phyloP scores from a whole-genome alignment of 306 rosid genomes.

The Rubus parviflorus region DNA sequence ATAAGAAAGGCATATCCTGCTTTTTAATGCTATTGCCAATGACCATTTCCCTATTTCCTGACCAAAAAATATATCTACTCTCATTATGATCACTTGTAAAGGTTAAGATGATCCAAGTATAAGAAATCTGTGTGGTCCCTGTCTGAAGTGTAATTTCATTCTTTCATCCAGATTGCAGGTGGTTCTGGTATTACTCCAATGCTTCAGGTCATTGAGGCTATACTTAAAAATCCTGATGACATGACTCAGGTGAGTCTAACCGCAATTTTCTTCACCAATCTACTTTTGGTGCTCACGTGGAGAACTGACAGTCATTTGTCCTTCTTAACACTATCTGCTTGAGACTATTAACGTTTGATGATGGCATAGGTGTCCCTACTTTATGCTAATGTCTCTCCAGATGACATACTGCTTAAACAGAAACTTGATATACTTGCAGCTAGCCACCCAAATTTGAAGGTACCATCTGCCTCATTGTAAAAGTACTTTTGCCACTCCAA shows the following conservation, averaged over 20 bases:
- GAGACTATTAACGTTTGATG: slow-evolving; percentile 33
- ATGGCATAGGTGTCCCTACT: slow-evolving; percentile 72
- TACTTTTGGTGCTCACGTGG: neutral
- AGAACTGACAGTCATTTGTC: neutral
- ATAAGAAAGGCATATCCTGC: neutral
- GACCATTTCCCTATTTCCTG: neutral
- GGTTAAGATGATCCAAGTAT: neutral
- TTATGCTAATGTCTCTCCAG: slow-evolving; percentile 85
- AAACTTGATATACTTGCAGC: slow-evolving; percentile 81
- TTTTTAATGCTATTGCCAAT: neutral
- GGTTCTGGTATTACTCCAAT: slow-evolving; percentile 97
- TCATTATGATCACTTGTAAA: neutral
- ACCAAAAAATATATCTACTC: neutral
- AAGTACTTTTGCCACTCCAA: slow-evolving; percentile 5
- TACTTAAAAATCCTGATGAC: slow-evolving; percentile 90
- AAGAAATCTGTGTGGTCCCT: neutral
- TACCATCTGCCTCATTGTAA: slow-evolving; percentile 24
- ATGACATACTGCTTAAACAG: slow-evolving; percentile 92
- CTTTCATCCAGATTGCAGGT: slow-evolving; percentile 75
- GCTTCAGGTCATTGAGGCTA: slow-evolving; percentile 97
- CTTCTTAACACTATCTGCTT: neutral
- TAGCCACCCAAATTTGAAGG: slow-evolving; percentile 92
- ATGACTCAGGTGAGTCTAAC: slow-evolving; percentile 63
- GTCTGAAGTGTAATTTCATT: slow-evolving; percentile 16
- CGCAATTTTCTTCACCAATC: neutral